Conservation (phyloP, 805 yeast genomes). For the Scheffersomyces spartinae region DNA sequence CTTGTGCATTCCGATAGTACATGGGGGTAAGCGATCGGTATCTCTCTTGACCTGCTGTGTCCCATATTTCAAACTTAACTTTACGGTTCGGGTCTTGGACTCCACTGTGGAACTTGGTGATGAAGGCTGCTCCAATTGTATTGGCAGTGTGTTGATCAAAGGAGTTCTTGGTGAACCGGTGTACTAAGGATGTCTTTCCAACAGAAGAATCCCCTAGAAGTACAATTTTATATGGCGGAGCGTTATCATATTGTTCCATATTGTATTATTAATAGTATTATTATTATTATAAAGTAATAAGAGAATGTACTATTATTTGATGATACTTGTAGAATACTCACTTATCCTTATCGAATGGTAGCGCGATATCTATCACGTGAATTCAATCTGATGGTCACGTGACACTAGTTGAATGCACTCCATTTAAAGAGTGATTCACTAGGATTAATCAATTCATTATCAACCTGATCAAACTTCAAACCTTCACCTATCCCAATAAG, state of each 20-base stretch:
- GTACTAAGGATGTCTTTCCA: slow-evolving; percentile 67
- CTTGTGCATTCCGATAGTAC: slow-evolving; percentile 32
- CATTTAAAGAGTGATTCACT: slow-evolving; percentile 33
- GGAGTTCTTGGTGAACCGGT: slow-evolving; percentile 57
- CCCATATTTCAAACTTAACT: slow-evolving; percentile 71
- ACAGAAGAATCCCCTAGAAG: slow-evolving; percentile 44
- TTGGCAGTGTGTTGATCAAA: slow-evolving; percentile 78
- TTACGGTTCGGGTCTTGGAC: slow-evolving; percentile 14
- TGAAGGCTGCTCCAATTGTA: slow-evolving; percentile 97
- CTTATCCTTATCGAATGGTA: too few species aligned
- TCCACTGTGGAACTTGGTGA: slow-evolving; percentile 52
- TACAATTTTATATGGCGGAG: slow-evolving; percentile 27
- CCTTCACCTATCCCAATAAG: slow-evolving; percentile 29
- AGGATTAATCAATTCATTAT: slow-evolving; percentile 36
- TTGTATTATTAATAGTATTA: too few species aligned
- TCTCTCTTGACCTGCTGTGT: slow-evolving; percentile 84
- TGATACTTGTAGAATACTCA: too few species aligned
- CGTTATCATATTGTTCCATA: too few species aligned
- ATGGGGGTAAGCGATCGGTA: slow-evolving; percentile 33
- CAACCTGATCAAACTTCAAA: slow-evolving; percentile 22
- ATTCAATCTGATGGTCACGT: too few species aligned
- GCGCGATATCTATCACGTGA: too few species aligned
- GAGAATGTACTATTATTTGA: too few species aligned
- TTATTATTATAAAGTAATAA: too few species aligned
- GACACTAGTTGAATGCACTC: too few species aligned